These are phyloP conservation scores for Schizopora paradoxa DNA, from an alignment of 1,284 basidiomycete genomes.

Conservation along the genomic window DNA sequence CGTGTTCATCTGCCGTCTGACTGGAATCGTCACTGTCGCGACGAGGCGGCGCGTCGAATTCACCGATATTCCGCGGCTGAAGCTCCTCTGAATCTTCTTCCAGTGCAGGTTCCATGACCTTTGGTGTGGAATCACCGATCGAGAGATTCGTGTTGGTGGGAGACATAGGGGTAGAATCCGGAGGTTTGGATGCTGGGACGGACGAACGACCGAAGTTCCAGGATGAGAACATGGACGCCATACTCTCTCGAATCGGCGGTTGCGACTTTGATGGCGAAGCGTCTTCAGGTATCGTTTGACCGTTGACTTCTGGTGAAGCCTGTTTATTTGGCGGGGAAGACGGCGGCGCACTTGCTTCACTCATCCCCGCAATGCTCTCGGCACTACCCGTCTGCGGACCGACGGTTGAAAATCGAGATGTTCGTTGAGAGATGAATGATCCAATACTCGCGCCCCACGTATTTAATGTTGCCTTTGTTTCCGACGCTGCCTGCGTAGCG, in stretches of 20 bases:
- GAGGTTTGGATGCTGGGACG: neutral
- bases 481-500: slow-evolving; percentile 31
- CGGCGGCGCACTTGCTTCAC: too few relatives aligned
- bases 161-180: slow-evolving; percentile 2
- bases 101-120: neutral
- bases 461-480: slow-evolving; percentile 34
- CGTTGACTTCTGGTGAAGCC: neutral
- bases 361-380: neutral
- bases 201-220: slow-evolving; percentile 11
- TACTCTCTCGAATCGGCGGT: too few relatives aligned
- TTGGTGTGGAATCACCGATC: too few relatives aligned
- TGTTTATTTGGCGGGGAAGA: neutral
- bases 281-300: neutral
- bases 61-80: slow-evolving; percentile 8
- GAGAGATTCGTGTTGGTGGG: too few relatives aligned
- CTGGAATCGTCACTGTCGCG: too few relatives aligned
- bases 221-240: slow-evolving; percentile 12
- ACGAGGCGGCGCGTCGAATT: slow-evolving; percentile 5
- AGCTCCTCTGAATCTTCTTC: neutral
- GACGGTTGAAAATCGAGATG: slow-evolving; percentile 35
- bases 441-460: slow-evolving; percentile 58
- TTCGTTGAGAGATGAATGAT: slow-evolving; percentile 47
- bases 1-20: too few relatives aligned
- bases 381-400: slow-evolving; percentile 16
- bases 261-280: slow-evolving; percentile 1